Evolutionary conservation across 169 alveolate genomes (phyloP).

Genomic region (Theileria luwenshuni): DNA sequence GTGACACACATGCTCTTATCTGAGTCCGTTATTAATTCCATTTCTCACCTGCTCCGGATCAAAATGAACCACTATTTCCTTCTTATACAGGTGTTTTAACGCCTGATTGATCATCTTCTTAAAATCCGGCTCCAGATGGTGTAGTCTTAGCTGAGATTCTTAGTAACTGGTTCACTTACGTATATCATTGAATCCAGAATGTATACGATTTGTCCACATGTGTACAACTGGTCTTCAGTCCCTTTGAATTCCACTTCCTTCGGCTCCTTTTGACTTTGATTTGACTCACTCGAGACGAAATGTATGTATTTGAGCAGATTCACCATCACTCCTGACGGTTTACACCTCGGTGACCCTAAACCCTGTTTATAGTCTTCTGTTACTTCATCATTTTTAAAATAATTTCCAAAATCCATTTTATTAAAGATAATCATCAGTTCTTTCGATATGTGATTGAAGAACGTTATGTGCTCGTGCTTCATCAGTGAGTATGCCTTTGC

Average conservation of each 20-base stretch:
- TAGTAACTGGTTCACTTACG: neutral
- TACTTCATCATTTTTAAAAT: neutral
- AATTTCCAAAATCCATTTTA: constrained; percentile 54
- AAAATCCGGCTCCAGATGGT: constrained; percentile 51
- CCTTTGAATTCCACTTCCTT: constrained; percentile 36
- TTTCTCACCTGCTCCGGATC: constrained; percentile 58
- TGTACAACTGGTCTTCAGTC: constrained; percentile 36
- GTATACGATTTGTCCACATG: constrained; percentile 56
- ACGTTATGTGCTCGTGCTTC: constrained; percentile 64
- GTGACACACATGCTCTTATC: constrained; percentile 42
- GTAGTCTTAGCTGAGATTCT: constrained; percentile 25
- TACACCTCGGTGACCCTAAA: constrained; percentile 16
- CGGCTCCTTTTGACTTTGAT: neutral
- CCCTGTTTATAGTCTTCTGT: constrained; percentile 26
- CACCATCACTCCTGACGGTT: constrained; percentile 55
- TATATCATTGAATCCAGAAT: constrained; percentile 62
- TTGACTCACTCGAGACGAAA: neutral
- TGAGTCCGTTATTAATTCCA: neutral
- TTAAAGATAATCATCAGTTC: constrained; percentile 46
- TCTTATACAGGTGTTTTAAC: constrained; percentile 38
- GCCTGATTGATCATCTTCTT: constrained; percentile 28
- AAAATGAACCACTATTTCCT: constrained; percentile 33
- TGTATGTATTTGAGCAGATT: constrained; percentile 23
- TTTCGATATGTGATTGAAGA: constrained; percentile 47
- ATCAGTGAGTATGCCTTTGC: constrained; percentile 56